A percentile compares a stretch with the other conserved stretches of the same genome.
Conservation (phyloP, 129 eudicot genomes). For the Silybum marianum region DNA sequence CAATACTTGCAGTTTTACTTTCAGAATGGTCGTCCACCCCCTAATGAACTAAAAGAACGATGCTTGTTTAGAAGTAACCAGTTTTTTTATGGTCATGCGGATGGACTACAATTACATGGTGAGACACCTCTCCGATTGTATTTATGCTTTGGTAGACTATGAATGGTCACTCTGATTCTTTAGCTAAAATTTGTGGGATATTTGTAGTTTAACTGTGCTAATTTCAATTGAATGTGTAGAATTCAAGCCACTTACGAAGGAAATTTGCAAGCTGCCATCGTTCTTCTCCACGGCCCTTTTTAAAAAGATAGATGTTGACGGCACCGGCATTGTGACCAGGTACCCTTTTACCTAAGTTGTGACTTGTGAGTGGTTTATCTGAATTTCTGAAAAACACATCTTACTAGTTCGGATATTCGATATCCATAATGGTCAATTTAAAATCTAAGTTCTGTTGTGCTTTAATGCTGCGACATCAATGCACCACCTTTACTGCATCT, state of each 20-base stretch:
- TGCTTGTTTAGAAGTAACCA: conserved; percentile 74
- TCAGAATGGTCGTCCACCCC: conserved; percentile 85
- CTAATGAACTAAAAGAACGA: conserved; percentile 81
- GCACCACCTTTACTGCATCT: neutral
- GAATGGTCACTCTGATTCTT: conserved; percentile 2
- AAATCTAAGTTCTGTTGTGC: neutral
- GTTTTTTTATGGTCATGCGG: conserved; percentile 77
- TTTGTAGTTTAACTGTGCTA: conserved; percentile 10
- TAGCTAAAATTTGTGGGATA: neutral
- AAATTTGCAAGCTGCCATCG: conserved; percentile 86
- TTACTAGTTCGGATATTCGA: neutral
- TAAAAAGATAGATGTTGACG: conserved; percentile 61
- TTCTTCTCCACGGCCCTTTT: conserved; percentile 84
- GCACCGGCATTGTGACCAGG: conserved; percentile 83
- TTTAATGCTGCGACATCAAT: neutral
- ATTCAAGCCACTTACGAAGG: conserved; percentile 86
- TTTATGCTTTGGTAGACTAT: neutral
- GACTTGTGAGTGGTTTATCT: conserved; percentile 38
- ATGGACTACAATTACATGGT: conserved; percentile 85
- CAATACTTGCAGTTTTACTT: conserved; percentile 73
- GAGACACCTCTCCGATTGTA: conserved; percentile 21
- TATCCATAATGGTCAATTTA: neutral
- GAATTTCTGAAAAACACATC: neutral
- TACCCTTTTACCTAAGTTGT: conserved; percentile 45
- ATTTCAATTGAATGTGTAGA: conserved; percentile 44